Evolutionary conservation across 2,329 filamentous ascomycete genomes (phyloP).

Genomic region (Xylaria sp.): DNA sequence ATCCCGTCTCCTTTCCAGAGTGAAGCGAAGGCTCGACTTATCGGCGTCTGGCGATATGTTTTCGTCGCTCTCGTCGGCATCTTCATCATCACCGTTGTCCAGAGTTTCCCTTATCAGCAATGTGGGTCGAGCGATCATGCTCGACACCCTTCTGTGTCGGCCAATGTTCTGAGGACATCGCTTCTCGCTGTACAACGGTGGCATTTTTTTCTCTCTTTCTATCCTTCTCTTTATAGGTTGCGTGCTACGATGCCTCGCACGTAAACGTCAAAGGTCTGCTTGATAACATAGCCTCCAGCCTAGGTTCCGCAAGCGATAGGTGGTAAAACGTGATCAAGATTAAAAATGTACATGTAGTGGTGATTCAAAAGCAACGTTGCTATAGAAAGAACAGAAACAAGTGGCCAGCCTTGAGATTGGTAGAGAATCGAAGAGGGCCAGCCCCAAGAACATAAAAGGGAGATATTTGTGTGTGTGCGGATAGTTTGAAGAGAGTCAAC

Average conservation of each 20-base stretch:
- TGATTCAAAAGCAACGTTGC: background rate
- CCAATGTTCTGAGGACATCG: slow-evolving; percentile 36
- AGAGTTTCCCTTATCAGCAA: slow-evolving; percentile 29
- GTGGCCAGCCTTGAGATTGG: slow-evolving; percentile 39
- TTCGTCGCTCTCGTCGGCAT: slow-evolving; percentile 34
- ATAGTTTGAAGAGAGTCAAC: slow-evolving; percentile 37
- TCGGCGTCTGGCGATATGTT: slow-evolving; percentile 35
- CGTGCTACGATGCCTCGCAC: slow-evolving; percentile 46
- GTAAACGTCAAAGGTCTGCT: slow-evolving; percentile 36
- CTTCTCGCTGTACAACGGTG: slow-evolving; percentile 39
- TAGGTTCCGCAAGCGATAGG: background rate
- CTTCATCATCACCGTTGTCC: slow-evolving; percentile 25
- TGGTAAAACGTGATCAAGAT: slow-evolving; percentile 20
- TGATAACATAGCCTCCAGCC: slow-evolving; percentile 43
- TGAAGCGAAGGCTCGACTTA: slow-evolving; percentile 33
- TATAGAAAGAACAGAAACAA: slow-evolving; percentile 29
- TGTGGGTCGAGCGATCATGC: slow-evolving; percentile 32
- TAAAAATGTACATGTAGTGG: background rate
- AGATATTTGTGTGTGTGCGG: slow-evolving; percentile 23
- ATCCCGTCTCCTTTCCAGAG: slow-evolving; percentile 26
- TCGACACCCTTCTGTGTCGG: slow-evolving; percentile 35
- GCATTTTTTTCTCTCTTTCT: slow-evolving; percentile 44
- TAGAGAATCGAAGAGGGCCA: slow-evolving; percentile 47
- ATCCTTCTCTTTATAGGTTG: slow-evolving; percentile 10
- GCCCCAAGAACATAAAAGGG: slow-evolving; percentile 42